Percentiles rank a stretch among this genome's conserved stretches.
Evolutionary conservation across 1,284 basidiomycete species (phyloP).

Genomic region (Ustilago xerochloae): DNA sequence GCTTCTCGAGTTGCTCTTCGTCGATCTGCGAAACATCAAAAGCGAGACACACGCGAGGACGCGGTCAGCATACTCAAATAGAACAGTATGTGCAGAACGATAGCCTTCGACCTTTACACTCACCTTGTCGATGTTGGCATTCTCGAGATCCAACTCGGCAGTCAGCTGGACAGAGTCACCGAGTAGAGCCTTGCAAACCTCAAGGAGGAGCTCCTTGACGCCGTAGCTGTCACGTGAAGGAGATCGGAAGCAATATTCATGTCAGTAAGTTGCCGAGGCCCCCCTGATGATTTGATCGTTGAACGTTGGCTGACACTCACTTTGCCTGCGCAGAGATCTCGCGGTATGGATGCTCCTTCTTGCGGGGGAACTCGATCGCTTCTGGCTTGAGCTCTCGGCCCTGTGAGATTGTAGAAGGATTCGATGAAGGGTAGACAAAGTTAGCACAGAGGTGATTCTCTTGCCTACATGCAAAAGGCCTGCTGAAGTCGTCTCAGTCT

Average conservation of each 20-base stretch:
- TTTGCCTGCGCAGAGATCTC: constrained; percentile 48
- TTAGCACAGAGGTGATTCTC: neutral
- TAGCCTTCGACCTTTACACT: too few relatives aligned
- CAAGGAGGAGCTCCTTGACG: constrained; percentile 48
- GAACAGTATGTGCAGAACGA: too few relatives aligned
- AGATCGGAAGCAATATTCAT: neutral
- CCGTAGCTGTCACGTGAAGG: constrained; percentile 25
- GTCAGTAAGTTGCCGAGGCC: too few relatives aligned
- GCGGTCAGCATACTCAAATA: too few relatives aligned
- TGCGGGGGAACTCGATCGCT: constrained; percentile 47
- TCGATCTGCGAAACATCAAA: constrained; percentile 25
- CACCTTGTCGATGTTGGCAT: constrained; percentile 38
- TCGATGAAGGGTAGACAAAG: neutral
- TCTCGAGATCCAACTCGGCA: constrained; percentile 36
- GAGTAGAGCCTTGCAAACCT: constrained; percentile 46
- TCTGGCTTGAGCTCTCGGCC: constrained; percentile 49
- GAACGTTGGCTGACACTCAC: constrained; percentile 28
- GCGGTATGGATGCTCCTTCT: constrained; percentile 49
- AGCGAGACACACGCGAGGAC: neutral
- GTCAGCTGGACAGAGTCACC: constrained; percentile 48
- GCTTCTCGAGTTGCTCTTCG: constrained; percentile 49
- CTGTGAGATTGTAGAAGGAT: neutral
- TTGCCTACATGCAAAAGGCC: neutral
- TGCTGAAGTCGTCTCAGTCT: too few relatives aligned
- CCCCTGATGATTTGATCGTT: too few relatives aligned